These are phyloP conservation scores for Artemisia argyi DNA, from an alignment of 129 eudicot genomes.

Conservation along the genomic window DNA sequence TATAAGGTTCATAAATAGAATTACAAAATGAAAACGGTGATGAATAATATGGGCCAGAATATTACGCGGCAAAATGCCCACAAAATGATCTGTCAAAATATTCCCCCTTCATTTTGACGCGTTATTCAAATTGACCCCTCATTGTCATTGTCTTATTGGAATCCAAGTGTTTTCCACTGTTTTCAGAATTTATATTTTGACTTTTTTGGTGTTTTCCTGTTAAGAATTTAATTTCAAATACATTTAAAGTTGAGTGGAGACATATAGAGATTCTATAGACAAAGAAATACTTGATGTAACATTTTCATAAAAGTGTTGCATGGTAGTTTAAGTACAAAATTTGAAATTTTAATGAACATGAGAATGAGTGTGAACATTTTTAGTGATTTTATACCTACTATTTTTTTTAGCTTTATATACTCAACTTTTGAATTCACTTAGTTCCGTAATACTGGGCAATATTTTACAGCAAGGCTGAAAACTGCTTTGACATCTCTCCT, in stretches of 20 bases:
- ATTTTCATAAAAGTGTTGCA: too few species aligned
- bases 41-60: neutral
- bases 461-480: too few species aligned
- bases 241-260: neutral
- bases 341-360: too few species aligned
- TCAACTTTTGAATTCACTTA: too few species aligned
- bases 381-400: too few species aligned
- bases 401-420: too few species aligned
- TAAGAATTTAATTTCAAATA: neutral
- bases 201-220: neutral
- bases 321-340: too few species aligned
- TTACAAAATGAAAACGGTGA: neutral
- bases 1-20: neutral
- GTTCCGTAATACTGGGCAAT: too few species aligned
- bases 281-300: neutral
- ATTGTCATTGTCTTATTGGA: constrained; percentile 12
- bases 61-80: constrained; percentile 16
- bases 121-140: constrained; percentile 31
- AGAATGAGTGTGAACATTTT: neutral
- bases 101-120: constrained; percentile 34
- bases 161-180: constrained; percentile 6
- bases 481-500: too few species aligned
- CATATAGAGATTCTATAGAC: neutral
- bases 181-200: neutral
- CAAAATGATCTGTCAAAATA: constrained; percentile 26